These are phyloP conservation scores for Sutorius australiensis DNA, from an alignment of 768 basidiomycete genomes.

Conservation along the genomic window DNA sequence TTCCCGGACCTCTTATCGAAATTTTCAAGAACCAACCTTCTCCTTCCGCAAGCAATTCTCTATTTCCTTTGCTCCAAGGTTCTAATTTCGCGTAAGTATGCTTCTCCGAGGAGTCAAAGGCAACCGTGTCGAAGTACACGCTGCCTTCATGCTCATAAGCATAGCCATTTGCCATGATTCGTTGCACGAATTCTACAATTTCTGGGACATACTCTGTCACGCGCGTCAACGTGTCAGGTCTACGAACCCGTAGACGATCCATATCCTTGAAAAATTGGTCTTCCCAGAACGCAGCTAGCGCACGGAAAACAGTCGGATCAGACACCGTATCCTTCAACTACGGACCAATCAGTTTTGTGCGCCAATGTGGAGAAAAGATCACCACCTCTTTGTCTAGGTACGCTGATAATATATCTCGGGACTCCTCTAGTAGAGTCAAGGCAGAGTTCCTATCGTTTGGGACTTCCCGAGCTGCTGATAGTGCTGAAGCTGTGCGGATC, in stretches of 20 bases:
- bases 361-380: slow-evolving; percentile 8
- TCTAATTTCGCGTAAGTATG: slow-evolving; percentile 94
- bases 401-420: slow-evolving; percentile 71
- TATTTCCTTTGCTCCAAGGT: slow-evolving; percentile 94
- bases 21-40: slow-evolving; percentile 57
- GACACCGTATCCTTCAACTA: slow-evolving; percentile 79
- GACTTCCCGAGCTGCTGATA: slow-evolving; percentile 48
- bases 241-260: slow-evolving; percentile 78
- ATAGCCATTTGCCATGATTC: slow-evolving; percentile 83
- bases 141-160: slow-evolving; percentile 70
- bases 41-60: slow-evolving; percentile 83
- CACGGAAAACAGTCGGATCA: slow-evolving; percentile 81
- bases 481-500: slow-evolving; percentile 53
- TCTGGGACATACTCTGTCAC: slow-evolving; percentile 98
- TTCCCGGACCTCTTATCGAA: neutral
- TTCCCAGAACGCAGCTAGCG: slow-evolving; percentile 87
- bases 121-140: slow-evolving; percentile 86
- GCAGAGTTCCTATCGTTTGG: slow-evolving; percentile 43
- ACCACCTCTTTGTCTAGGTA: slow-evolving; percentile 71
- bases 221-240: slow-evolving; percentile 87
- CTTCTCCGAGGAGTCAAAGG: slow-evolving; percentile 70
- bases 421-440: slow-evolving; percentile 60
- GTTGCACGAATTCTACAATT: slow-evolving; percentile 83
- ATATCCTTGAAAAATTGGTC: slow-evolving; percentile 88
- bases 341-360: slow-evolving; percentile 6